These are phyloP conservation scores for Anthracocystis walkeri DNA, from an alignment of 1,284 basidiomycete genomes.

Conservation along the genomic window DNA sequence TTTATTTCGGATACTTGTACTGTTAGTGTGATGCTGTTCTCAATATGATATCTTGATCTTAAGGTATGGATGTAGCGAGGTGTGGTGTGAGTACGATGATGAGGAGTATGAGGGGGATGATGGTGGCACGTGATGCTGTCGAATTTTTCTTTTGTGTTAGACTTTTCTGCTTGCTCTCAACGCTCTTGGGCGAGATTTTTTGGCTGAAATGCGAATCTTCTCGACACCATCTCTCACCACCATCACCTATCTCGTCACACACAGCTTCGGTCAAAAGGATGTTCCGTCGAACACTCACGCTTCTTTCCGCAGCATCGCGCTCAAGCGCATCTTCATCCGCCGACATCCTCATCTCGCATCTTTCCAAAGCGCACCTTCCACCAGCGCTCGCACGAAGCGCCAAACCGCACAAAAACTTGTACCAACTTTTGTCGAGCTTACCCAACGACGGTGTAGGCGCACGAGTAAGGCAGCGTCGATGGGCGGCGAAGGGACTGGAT, in stretches of 20 bases:
- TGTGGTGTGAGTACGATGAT: not conserved
- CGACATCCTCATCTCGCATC: constrained; percentile 37
- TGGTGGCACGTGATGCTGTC: constrained; percentile 12
- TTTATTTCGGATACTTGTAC: constrained; percentile 3
- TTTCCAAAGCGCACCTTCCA: constrained; percentile 32
- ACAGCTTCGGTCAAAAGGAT: constrained; percentile 3
- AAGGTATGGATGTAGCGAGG: too few species aligned
- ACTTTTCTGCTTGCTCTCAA: not conserved
- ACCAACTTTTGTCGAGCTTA: constrained; percentile 49
- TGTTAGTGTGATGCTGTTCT: constrained; percentile 6
- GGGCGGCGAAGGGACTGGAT: constrained; percentile 54
- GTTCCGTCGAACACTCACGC: constrained; percentile 36
- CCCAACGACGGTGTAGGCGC: constrained; percentile 54
- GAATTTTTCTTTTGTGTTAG: not conserved
- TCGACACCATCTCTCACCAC: constrained; percentile 21
- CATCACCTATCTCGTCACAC: not conserved
- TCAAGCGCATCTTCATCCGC: constrained; percentile 13
- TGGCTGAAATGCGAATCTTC: constrained; percentile 13
- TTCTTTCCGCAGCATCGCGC: constrained; percentile 21
- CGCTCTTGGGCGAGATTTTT: constrained; percentile 2
- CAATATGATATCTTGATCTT: not conserved
- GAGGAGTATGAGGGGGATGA: not conserved
- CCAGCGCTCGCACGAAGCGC: constrained; percentile 23
- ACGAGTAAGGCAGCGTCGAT: constrained; percentile 41
- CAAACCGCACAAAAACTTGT: constrained; percentile 51